A percentile compares a stretch with the other conserved stretches of the same genome.
Conservation (phyloP, 768 basidiomycete genomes). For the Rhizopogon vesiculosus region DNA sequence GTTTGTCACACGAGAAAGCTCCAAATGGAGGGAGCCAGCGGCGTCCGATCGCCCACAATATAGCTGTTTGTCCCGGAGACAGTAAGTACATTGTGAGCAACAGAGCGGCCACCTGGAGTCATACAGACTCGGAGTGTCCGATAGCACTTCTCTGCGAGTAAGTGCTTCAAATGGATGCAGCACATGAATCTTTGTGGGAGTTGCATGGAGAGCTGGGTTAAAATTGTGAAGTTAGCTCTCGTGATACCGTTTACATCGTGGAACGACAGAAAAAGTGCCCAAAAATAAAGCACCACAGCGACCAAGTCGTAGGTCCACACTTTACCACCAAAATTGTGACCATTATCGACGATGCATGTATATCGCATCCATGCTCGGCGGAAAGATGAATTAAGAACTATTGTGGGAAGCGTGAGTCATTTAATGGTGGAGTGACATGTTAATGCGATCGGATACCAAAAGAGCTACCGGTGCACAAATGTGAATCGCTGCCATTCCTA, state of each 20-base stretch:
- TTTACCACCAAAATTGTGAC: no score
- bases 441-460: not conserved
- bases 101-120: conserved; percentile 1
- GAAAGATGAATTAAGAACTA: not conserved
- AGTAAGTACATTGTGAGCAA: not conserved
- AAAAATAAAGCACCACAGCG: not conserved
- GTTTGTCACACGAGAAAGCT: not conserved
- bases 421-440: not conserved
- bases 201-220: not conserved
- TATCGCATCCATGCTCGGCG: not conserved
- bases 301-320: no score
- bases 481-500: no score
- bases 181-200: not conserved
- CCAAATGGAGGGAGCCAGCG: not conserved
- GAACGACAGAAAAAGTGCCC: not conserved
- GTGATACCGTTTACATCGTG: not conserved
- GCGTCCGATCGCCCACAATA: not conserved
- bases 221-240: not conserved
- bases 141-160: not conserved
- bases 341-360: not conserved
- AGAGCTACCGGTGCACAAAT: not conserved
- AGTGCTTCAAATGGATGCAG: not conserved
- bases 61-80: not conserved
- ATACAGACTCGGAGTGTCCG: not conserved
- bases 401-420: not conserved